Evolutionary conservation across 305 asterid genomes (phyloP).

Genomic region (Solanum hybrid): DNA sequence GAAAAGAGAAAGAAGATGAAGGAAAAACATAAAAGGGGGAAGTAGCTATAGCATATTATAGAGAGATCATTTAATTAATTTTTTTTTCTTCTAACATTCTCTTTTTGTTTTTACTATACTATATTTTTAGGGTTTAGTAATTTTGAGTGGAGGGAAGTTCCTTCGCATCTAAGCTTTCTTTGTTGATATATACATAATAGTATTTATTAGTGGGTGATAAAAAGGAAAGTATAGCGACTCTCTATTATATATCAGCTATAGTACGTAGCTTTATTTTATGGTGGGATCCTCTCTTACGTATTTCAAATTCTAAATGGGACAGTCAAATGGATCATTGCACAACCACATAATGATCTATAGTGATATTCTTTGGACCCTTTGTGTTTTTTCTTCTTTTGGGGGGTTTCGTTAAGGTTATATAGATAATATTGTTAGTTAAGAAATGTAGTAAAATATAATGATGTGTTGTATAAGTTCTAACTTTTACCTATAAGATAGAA

Average conservation of each 20-base stretch:
- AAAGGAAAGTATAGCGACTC: neutral
- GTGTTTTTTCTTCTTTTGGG: neutral
- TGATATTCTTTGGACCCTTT: constrained; percentile 2
- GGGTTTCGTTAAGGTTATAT: neutral
- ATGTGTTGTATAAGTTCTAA: neutral
- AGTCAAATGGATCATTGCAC: neutral
- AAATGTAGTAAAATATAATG: neutral
- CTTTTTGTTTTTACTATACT: constrained; percentile 1
- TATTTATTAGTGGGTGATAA: neutral
- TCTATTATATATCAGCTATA: neutral
- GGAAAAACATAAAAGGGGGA: neutral
- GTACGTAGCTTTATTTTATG: neutral
- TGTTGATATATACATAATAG: neutral
- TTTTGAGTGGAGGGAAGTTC: constrained; percentile 8
- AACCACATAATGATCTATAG: neutral
- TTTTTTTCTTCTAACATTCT: neutral
- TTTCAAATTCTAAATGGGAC: constrained; percentile 8
- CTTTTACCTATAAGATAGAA: neutral
- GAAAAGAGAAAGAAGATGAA: constrained; percentile 9
- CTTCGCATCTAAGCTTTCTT: constrained; percentile 14
- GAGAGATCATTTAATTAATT: neutral
- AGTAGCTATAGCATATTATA: neutral
- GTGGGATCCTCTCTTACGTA: constrained; percentile 12
- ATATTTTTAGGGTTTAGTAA: constrained; percentile 8
- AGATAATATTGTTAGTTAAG: neutral